Conservation (phyloP, 768 basidiomycete species). For the Naganishia vaughanmartiniae region DNA sequence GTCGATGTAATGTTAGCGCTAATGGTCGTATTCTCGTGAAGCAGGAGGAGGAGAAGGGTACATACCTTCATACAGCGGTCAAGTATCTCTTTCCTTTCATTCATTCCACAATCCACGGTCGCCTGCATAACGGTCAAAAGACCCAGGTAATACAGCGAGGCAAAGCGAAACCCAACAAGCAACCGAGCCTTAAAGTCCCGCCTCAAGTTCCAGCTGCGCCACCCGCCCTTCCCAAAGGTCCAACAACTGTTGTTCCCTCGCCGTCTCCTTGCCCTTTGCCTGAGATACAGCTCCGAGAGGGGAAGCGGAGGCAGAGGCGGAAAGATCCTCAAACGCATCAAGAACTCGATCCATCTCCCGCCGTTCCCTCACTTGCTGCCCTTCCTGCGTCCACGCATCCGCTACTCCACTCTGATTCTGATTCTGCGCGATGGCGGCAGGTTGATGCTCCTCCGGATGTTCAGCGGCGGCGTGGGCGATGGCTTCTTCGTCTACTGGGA, state of each 20-base stretch:
- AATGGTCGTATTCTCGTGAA: no score
- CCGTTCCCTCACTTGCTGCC: constrained; percentile 1
- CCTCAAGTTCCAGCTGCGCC: not conserved
- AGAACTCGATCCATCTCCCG: constrained; percentile 25
- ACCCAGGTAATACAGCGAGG: no score
- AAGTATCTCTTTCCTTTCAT: no score
- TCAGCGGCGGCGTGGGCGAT: constrained; percentile 31
- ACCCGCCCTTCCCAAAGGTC: constrained; percentile 9
- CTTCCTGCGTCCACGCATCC: constrained; percentile 5
- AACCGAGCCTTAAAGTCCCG: constrained; percentile 13
- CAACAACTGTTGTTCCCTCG: constrained; percentile 24
- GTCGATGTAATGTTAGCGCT: no score
- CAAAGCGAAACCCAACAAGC: no score
- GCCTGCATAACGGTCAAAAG: no score
- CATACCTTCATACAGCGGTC: no score
- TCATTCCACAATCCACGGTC: no score
- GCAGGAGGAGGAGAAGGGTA: no score
- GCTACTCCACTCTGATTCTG: no score
- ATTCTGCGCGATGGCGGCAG: not conserved
- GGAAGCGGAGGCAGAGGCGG: no score
- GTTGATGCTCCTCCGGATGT: constrained; percentile 15
- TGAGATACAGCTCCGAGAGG: no score
- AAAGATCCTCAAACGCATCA: constrained; percentile 15
- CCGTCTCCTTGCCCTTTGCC: not conserved
- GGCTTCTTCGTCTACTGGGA: constrained; percentile 32